These are phyloP conservation scores for Thozetella sp. DNA, from an alignment of 495 filamentous ascomycete genomes.

Conservation along the genomic window DNA sequence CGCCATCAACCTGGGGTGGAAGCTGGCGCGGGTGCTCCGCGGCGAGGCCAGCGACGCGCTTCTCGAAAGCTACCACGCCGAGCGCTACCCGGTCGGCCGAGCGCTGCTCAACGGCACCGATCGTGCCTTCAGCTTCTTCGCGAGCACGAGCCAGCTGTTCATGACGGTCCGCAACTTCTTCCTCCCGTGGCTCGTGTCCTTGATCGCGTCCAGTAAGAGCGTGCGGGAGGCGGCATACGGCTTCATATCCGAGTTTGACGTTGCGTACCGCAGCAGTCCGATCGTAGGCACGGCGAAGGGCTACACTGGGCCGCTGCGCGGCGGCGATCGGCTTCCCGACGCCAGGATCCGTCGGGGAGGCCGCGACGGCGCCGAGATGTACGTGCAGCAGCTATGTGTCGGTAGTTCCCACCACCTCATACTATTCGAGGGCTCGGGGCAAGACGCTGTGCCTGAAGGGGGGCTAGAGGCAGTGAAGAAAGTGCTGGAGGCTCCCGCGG, in stretches of 20 bases:
- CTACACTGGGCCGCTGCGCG: constrained; percentile 21
- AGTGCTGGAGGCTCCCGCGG: constrained; percentile 10
- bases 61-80: constrained; percentile 37
- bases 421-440: constrained; percentile 28
- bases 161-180: constrained; percentile 28
- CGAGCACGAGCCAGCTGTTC: constrained; percentile 26
- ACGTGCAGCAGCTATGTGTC: constrained; percentile 25
- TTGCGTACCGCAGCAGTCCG: constrained; percentile 33
- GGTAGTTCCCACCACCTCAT: constrained; percentile 27
- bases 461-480: constrained; percentile 13
- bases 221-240: constrained; percentile 20
- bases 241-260: constrained; percentile 38
- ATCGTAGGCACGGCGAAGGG: constrained; percentile 26
- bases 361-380: constrained; percentile 13
- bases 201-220: constrained; percentile 17
- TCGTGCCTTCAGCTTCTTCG: constrained; percentile 33
- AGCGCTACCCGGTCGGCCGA: constrained; percentile 35
- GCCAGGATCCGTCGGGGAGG: constrained; percentile 16
- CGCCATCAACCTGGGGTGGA: constrained; percentile 62
- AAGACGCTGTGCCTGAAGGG: constrained; percentile 9
- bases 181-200: constrained; percentile 33
- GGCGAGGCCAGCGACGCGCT: constrained; percentile 16
- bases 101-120: constrained; percentile 34
- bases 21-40: constrained; percentile 37
- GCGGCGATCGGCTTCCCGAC: constrained; percentile 35